These are phyloP conservation scores for Verticillium longisporum DNA, from an alignment of 2,329 filamentous ascomycete genomes.

Conservation along the genomic window DNA sequence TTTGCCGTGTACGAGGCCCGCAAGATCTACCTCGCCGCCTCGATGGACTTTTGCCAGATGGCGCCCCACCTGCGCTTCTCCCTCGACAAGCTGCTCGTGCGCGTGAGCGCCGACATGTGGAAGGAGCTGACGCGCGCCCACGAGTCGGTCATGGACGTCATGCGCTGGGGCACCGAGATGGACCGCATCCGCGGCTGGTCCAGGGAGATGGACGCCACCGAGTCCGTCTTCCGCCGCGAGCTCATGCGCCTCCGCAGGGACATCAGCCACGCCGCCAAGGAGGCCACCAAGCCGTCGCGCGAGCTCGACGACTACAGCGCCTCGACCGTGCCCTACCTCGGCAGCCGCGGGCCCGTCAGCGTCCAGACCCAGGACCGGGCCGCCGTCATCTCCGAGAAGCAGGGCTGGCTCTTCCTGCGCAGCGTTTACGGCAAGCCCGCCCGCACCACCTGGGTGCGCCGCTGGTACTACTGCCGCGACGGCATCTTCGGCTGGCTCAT, in stretches of 20 bases:
- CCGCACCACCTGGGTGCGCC: slow-evolving; percentile 78
- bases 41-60: slow-evolving; percentile 86
- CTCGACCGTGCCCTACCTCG: slow-evolving; percentile 83
- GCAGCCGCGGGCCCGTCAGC: slow-evolving; percentile 60
- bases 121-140: slow-evolving; percentile 71
- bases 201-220: slow-evolving; percentile 87
- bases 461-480: slow-evolving; percentile 94
- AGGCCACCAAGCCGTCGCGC: slow-evolving; percentile 69
- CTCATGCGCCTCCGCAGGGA: slow-evolving; percentile 71
- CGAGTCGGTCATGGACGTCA: slow-evolving; percentile 58
- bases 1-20: slow-evolving; percentile 92
- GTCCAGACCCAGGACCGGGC: slow-evolving; percentile 48
- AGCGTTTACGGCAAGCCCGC: slow-evolving; percentile 82
- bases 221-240: slow-evolving; percentile 75
- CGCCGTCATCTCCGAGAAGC: slow-evolving; percentile 64
- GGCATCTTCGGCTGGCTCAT: slow-evolving; percentile 95
- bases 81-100: slow-evolving; percentile 80
- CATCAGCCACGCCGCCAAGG: slow-evolving; percentile 71
- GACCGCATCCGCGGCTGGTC: slow-evolving; percentile 90
- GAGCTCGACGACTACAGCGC: slow-evolving; percentile 90
- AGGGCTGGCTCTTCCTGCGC: slow-evolving; percentile 87
- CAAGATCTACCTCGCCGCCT: slow-evolving; percentile 83
- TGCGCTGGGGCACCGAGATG: slow-evolving; percentile 71
- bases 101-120: slow-evolving; percentile 81
- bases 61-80: slow-evolving; percentile 79